Conservation (phyloP, 306 rosid species). For the Lagenaria siceraria region DNA sequence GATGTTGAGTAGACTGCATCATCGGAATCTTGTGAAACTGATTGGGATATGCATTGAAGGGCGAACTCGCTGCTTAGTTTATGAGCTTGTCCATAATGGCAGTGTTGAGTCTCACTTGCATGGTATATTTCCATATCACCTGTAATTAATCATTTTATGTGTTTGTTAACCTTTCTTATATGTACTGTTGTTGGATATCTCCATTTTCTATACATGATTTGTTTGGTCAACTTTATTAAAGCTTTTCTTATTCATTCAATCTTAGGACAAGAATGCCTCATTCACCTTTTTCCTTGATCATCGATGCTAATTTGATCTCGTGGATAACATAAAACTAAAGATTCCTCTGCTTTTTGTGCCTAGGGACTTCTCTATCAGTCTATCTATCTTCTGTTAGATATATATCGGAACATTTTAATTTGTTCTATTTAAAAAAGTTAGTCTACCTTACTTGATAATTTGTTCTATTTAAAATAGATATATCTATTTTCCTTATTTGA, state of each 20-base stretch:
- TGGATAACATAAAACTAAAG: background rate
- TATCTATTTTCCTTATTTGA: background rate
- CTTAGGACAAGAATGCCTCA: background rate
- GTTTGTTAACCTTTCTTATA: background rate
- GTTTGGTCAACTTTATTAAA: background rate
- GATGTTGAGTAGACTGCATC: slow-evolving; percentile 89
- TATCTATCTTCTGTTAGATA: background rate
- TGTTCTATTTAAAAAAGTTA: background rate
- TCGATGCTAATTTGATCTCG: background rate
- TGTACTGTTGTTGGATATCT: background rate
- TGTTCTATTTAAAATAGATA: background rate
- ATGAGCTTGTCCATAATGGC: slow-evolving; percentile 85
- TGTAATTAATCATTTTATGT: background rate
- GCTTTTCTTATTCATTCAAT: background rate
- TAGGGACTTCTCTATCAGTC: background rate
- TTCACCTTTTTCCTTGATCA: background rate
- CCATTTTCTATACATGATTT: background rate
- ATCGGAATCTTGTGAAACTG: slow-evolving; percentile 95
- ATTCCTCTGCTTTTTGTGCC: background rate
- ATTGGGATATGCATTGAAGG: slow-evolving; percentile 89
- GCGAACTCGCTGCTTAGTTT: slow-evolving; percentile 67
- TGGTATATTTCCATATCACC: slow-evolving; percentile 32
- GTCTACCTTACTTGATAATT: background rate
- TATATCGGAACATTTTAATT: background rate
- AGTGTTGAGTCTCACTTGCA: slow-evolving; percentile 98